phyloP scores from a whole-genome alignment of 1,284 basidiomycete genomes.

The Lignosus rhinocerotis region DNA sequence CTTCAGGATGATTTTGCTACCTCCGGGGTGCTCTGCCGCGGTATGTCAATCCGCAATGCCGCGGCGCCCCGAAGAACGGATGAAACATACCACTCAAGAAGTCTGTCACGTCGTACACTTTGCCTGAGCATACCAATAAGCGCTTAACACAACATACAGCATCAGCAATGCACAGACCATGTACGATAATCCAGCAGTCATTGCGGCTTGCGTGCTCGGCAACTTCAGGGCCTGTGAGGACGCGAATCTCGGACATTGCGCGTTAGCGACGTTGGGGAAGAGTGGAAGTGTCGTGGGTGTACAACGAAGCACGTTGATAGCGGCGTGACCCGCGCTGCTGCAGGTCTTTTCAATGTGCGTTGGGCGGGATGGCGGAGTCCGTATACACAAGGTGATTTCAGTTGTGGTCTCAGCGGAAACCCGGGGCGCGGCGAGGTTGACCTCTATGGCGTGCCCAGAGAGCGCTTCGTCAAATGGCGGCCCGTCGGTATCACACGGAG shows the following conservation, averaged over 20 bases:
- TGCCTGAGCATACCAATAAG: constrained; percentile 37
- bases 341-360: constrained; percentile 21
- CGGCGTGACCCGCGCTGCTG: neutral
- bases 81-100: constrained; percentile 52
- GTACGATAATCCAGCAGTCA: constrained; percentile 77
- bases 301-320: neutral
- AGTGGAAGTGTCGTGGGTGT: neutral
- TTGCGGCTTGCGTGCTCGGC: constrained; percentile 42
- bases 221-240: constrained; percentile 33
- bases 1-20: constrained; percentile 61
- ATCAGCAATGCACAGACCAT: constrained; percentile 43
- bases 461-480: neutral
- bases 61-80: neutral
- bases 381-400: neutral
- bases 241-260: constrained; percentile 27
- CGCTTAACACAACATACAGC: neutral
- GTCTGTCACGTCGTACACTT: constrained; percentile 73
- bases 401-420: neutral
- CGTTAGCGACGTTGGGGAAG: neutral
- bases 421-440: neutral
- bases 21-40: constrained; percentile 50
- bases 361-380: constrained; percentile 19
- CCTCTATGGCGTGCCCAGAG: neutral
- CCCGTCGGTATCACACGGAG: neutral
- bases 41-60: neutral